Evolutionary conservation across 768 basidiomycete species (phyloP), one percentile per base, ranked within the genome.

Genomic region (Leccinum pellstonianum): DNA sequence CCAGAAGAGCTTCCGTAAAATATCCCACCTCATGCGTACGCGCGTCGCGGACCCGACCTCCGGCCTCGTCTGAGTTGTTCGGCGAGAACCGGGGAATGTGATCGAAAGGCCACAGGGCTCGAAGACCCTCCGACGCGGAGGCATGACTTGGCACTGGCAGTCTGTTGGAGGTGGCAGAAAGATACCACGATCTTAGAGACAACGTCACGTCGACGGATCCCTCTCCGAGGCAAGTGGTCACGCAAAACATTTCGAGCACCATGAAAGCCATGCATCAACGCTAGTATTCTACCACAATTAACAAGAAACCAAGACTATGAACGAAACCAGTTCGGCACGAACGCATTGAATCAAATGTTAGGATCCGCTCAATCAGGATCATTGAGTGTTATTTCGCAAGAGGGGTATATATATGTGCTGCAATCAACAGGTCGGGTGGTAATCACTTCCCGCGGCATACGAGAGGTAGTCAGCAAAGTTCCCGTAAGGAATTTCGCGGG

Each of bases 391-490:
- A 5, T 9, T 15, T 29, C 19, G 19, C 4, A 47, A 12, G 37
- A 29, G 12, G 14, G 14, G 54, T 29, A 55, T 8, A 14, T 29
- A 55, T 9, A 14, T 19, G 25, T 17, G 17, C 21, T 5, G 33
- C 4, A 17, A 52, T 60, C 23, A 68, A 51, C 68, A 69, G 11
- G 55, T 58, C 7, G 68, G 61, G n/a, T 61, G 52, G 38, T 63
- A 60, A 3, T 27, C 37, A 31, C 64, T 66, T 35, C 64, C 57
- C 1, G 50, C 64, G n/a, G 69, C 69, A 41, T 70, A 62, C 33
- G 61, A 57, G 33, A 69, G 61, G 31, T 69, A 69, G 58, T 63
- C 63, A 2, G 69, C 68, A 2, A 69, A 56, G 52, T 66, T 70
- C 23, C 29, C 14, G 52, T 70, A 70, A 3, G 64, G 69, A 19